These are phyloP conservation scores for Nitzschia palea DNA, from an alignment of 108 stramenopile species.

Conservation along the genomic window DNA sequence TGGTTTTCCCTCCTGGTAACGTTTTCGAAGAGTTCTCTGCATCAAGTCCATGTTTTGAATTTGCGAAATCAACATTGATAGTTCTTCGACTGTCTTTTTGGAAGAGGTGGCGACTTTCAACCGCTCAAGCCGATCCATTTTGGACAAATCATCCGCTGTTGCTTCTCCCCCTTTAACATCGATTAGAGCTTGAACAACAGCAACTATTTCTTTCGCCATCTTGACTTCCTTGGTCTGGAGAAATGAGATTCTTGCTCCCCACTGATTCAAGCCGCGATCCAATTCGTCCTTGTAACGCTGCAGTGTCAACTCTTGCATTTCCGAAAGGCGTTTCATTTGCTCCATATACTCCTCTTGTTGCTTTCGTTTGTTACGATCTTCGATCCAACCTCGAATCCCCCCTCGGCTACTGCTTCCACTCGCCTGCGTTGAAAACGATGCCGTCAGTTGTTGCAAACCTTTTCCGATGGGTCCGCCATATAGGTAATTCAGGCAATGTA, in stretches of 20 bases:
- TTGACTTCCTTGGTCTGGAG: constrained; percentile 58
- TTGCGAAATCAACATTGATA: constrained; percentile 58
- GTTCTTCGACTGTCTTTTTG: constrained; percentile 61
- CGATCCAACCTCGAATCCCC: constrained; percentile 46
- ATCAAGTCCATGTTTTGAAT: constrained; percentile 78
- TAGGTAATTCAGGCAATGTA: background rate
- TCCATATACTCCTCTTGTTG: constrained; percentile 61
- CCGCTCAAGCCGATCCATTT: constrained; percentile 59
- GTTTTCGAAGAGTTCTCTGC: constrained; percentile 75
- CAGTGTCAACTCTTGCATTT: constrained; percentile 61
- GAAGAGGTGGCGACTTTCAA: constrained; percentile 40
- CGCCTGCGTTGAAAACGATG: constrained; percentile 3
- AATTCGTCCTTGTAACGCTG: constrained; percentile 65
- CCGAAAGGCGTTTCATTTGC: constrained; percentile 69
- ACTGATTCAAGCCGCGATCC: constrained; percentile 39
- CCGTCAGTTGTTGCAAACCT: background rate
- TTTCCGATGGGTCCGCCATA: background rate
- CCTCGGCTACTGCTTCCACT: constrained; percentile 15
- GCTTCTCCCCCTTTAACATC: constrained; percentile 58
- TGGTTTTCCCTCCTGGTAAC: constrained; percentile 53
- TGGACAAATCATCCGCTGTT: constrained; percentile 44
- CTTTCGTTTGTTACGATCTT: constrained; percentile 46
- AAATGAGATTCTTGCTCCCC: constrained; percentile 69
- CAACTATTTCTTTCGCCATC: constrained; percentile 62
- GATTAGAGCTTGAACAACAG: constrained; percentile 50